Evolutionary conservation across 805 yeast genomes (phyloP).

Genomic region (Hanseniaspora nectarophila): DNA sequence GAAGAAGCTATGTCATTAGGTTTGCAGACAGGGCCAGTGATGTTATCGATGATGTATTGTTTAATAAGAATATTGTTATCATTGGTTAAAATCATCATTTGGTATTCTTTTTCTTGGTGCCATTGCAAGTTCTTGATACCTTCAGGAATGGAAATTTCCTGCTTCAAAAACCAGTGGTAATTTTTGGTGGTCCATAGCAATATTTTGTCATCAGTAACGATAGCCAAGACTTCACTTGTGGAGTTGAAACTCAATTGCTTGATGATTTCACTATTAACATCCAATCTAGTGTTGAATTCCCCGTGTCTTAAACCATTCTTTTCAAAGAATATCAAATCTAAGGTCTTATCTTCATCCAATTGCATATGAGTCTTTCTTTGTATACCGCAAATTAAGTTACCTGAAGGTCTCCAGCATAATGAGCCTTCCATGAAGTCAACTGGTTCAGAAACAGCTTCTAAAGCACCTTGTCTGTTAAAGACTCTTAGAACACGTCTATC

Average conservation of each 20-base stretch:
- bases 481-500: constrained; percentile 72
- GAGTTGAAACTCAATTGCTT: constrained; percentile 62
- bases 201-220: constrained; percentile 49
- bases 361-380: constrained; percentile 45
- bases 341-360: constrained; percentile 33
- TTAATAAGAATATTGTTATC: constrained; percentile 41
- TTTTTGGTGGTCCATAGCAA: constrained; percentile 86
- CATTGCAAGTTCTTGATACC: constrained; percentile 43
- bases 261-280: constrained; percentile 38
- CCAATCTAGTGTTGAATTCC: constrained; percentile 57
- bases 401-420: constrained; percentile 83
- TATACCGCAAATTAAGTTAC: constrained; percentile 71
- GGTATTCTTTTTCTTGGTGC: constrained; percentile 82
- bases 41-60: constrained; percentile 52
- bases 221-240: constrained; percentile 64
- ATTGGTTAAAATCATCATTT: constrained; percentile 53
- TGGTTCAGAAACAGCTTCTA: constrained; percentile 80
- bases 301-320: constrained; percentile 88
- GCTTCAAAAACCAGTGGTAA: constrained; percentile 92
- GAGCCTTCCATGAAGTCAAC: constrained; percentile 66
- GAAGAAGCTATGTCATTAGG: constrained; percentile 68
- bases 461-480: constrained; percentile 62
- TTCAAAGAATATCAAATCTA: constrained; percentile 67
- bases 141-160: constrained; percentile 39
- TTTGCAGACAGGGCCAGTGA: constrained; percentile 54